A percentile compares a stretch with the other conserved stretches of the same genome.
phyloP scores from a whole-genome alignment of 2,329 filamentous ascomycete species.

The Acrocalymma vagum region DNA sequence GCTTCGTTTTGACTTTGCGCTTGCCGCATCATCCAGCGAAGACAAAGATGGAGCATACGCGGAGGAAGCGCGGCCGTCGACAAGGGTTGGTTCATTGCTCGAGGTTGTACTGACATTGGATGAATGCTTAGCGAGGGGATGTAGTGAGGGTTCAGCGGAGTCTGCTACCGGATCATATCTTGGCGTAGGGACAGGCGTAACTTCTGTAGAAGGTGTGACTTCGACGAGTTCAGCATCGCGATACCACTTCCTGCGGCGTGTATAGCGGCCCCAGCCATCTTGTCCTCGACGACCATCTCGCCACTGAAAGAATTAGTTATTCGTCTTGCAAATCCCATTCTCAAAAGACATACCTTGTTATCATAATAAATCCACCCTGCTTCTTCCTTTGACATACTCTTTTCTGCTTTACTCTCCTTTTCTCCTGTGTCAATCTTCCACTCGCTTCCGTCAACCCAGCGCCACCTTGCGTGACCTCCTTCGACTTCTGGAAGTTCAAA shows the following conservation, averaged over 20 bases:
- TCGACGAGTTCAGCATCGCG: conserved; percentile 96
- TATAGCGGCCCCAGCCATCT: conserved; percentile 96
- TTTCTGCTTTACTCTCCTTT: conserved; percentile 44
- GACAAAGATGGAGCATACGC: conserved; percentile 35
- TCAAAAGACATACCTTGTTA: conserved; percentile 74
- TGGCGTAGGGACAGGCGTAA: conserved; percentile 53
- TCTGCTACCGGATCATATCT: conserved; percentile 42
- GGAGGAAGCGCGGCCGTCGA: conserved; percentile 29
- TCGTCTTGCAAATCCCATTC: not conserved
- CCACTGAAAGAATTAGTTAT: conserved; percentile 68
- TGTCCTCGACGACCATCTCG: conserved; percentile 82
- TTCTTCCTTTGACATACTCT: conserved; percentile 47
- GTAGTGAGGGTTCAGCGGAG: conserved; percentile 21
- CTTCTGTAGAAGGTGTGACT: conserved; percentile 57
- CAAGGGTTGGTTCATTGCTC: conserved; percentile 32
- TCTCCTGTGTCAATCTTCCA: conserved; percentile 86
- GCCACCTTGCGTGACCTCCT: conserved; percentile 70
- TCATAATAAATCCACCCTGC: conserved; percentile 98
- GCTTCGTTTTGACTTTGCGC: conserved; percentile 39
- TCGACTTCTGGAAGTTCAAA: conserved; percentile 75
- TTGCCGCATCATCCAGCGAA: conserved; percentile 40
- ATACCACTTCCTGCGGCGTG: conserved; percentile 92
- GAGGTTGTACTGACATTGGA: conserved; percentile 34
- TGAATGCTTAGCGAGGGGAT: conserved; percentile 28
- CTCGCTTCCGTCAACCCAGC: conserved; percentile 84